Base-by-base conservation (phyloP, 345 rosid genomes). In the Lepidium didymum region DNA sequence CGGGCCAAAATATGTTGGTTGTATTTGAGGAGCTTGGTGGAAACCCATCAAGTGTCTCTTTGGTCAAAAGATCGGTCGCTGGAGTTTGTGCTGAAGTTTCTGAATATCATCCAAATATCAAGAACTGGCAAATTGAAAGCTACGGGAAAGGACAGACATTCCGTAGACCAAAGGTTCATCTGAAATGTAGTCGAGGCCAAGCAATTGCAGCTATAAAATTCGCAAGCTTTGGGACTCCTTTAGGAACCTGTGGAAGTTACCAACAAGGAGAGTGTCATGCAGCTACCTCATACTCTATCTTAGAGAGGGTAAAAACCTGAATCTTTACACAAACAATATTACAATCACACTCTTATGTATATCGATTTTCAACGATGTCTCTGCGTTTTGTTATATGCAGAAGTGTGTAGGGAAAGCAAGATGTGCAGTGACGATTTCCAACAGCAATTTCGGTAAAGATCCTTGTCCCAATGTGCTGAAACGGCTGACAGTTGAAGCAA, bases 71-170 rank as follows among this genome's bases (percentile, higher is more conserved):
- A 83, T 84, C 95, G 3, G 81, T 89, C 45, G 52, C 81, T 8
- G 81, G 87, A 41, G 96, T 89, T 50, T 95, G 99, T 64, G 96
- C 99, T 7, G 97, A 91, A 31, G 87, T 95, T 8, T 59, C 97
- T 0, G 97, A 95, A 76, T 87, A 81, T 73, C 99, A 91, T 34
- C 98, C 98, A 1, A 95, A 90, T 23, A 69, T 95, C 54, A 89
- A 91, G 88, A 95, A 91, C 75, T 94, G 99, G 99, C 99, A 86
- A 53, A 89, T 94, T 44, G 97, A 94, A 74, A 94, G 96, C 89
- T 91, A 94, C 4, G 99, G 99, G 11, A 89, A 80, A 80, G 82
- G 94, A 49, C 90, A 91, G 75, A 86, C 82, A 58, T 81, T 89
- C 71, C 98, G 79, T 67, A 86, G 82, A 70, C 96, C 99, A 0